These are phyloP conservation scores for Chenopodium formosanum DNA, from an alignment of 148 eudicot genomes.

Conservation along the genomic window DNA sequence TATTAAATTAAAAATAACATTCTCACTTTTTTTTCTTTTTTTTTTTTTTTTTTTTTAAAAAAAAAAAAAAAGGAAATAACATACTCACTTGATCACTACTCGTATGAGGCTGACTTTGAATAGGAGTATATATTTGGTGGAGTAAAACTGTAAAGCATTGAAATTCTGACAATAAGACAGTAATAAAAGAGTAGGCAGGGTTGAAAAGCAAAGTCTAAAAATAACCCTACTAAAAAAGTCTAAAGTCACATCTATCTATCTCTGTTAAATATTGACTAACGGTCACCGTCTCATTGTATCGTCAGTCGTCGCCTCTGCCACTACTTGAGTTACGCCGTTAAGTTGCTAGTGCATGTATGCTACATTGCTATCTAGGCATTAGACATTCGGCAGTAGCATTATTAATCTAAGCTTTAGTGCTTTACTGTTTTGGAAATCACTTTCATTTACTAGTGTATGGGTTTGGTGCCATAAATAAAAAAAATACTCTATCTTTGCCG, in stretches of 20 bases:
- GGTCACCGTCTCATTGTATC: slow-evolving; percentile 3
- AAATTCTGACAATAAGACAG: slow-evolving; percentile 3
- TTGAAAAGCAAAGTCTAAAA: slow-evolving; percentile 7
- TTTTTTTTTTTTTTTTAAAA: neutral
- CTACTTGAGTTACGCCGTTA: neutral
- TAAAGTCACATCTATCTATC: neutral
- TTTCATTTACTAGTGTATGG: neutral
- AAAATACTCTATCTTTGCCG: neutral
- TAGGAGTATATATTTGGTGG: neutral
- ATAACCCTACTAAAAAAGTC: neutral
- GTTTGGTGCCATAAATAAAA: neutral
- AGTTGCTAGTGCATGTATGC: neutral
- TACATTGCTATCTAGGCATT: neutral
- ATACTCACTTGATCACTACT: neutral
- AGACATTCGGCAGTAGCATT: neutral
- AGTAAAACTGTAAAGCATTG: slow-evolving; percentile 5
- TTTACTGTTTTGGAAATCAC: neutral
- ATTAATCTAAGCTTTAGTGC: neutral
- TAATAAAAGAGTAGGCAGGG: neutral
- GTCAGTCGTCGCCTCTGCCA: neutral
- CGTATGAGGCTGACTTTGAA: neutral
- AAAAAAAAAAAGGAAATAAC: neutral
- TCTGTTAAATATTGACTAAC: slow-evolving; percentile 10
- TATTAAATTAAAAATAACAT: too few relatives aligned
- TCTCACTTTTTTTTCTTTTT: too few relatives aligned